Evolutionary conservation across 2,329 filamentous ascomycete genomes (phyloP).

Genomic region (Aspergillus sp.): DNA sequence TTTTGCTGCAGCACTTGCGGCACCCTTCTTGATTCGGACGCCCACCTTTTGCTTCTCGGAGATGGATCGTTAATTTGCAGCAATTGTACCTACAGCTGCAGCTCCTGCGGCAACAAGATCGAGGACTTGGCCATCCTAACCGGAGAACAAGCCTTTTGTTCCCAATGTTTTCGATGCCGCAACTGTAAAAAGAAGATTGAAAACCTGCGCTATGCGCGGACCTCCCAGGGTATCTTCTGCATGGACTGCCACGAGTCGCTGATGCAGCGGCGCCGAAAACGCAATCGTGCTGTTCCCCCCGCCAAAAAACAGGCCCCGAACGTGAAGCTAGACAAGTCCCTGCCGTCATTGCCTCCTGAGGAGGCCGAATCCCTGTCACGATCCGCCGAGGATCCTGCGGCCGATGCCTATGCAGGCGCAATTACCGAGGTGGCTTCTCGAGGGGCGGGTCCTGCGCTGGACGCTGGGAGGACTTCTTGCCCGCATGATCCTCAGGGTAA

Average conservation of each 20-base stretch:
- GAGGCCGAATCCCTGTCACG: slow-evolving; percentile 61
- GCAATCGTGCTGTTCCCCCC: slow-evolving; percentile 65
- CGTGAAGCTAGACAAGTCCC: slow-evolving; percentile 81
- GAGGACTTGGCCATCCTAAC: slow-evolving; percentile 97
- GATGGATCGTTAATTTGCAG: slow-evolving; percentile 98
- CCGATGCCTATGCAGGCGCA: slow-evolving; percentile 62
- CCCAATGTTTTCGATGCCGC: slow-evolving; percentile 92
- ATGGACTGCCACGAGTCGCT: slow-evolving; percentile 98
- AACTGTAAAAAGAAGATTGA: slow-evolving; percentile 99
- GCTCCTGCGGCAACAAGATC: slow-evolving; percentile 94
- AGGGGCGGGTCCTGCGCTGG: slow-evolving; percentile 22
- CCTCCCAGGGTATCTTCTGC: slow-evolving; percentile 97
- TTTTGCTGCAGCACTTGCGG: slow-evolving; percentile 96
- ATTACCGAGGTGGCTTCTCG: slow-evolving; percentile 26
- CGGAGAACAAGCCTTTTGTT: slow-evolving; percentile 96
- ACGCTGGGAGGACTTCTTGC: slow-evolving; percentile 23
- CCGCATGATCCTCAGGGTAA: slow-evolving; percentile 33
- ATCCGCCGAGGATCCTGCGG: slow-evolving; percentile 57
- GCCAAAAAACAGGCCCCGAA: slow-evolving; percentile 29
- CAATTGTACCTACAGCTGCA: slow-evolving; percentile 99
- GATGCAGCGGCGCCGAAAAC: slow-evolving; percentile 86
- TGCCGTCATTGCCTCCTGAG: slow-evolving; percentile 84
- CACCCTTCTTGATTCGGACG: slow-evolving; percentile 95
- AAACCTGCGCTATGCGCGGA: slow-evolving; percentile 94
- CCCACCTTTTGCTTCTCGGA: slow-evolving; percentile 92